These are phyloP conservation scores for Fallopia convolvulus DNA, from an alignment of 148 eudicot genomes.

Conservation along the genomic window DNA sequence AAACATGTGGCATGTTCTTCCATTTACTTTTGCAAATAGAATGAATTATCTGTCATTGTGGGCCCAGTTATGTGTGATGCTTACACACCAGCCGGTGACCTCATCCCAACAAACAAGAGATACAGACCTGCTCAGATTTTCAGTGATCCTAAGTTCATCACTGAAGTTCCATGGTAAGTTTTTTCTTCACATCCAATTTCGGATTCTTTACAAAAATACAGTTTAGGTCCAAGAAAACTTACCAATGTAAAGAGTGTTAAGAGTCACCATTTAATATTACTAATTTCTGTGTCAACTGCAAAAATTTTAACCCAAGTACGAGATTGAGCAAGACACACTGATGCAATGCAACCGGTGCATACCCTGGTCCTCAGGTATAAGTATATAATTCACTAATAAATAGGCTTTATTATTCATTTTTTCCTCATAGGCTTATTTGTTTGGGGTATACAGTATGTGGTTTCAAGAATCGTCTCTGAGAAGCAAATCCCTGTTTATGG, in stretches of 20 bases:
- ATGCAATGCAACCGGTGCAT: constrained; percentile 81
- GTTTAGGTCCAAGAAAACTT: background rate
- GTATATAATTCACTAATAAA: background rate
- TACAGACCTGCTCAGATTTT: constrained; percentile 81
- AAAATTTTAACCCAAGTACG: constrained; percentile 41
- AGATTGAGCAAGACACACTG: constrained; percentile 95
- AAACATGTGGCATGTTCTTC: background rate
- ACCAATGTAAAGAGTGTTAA: too few relatives aligned
- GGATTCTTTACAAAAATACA: background rate
- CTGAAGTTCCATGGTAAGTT: constrained; percentile 82
- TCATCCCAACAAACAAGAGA: constrained; percentile 94
- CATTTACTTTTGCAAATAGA: background rate
- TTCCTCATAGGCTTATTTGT: background rate
- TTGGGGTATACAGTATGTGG: background rate
- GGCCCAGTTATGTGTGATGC: constrained; percentile 84
- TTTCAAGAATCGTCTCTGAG: background rate
- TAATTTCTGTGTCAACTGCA: background rate
- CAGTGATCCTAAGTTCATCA: constrained; percentile 52
- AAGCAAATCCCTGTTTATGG: background rate
- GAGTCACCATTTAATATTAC: background rate
- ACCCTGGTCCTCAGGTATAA: constrained; percentile 96
- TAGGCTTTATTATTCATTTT: background rate
- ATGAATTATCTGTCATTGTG: background rate
- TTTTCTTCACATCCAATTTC: background rate
- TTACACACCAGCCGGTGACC: constrained; percentile 92